A percentile compares a stretch with the other conserved stretches of the same genome.
phyloP scores from a whole-genome alignment of 192 early-diverging fungal genomes.

The Obelidium mucronatum region DNA sequence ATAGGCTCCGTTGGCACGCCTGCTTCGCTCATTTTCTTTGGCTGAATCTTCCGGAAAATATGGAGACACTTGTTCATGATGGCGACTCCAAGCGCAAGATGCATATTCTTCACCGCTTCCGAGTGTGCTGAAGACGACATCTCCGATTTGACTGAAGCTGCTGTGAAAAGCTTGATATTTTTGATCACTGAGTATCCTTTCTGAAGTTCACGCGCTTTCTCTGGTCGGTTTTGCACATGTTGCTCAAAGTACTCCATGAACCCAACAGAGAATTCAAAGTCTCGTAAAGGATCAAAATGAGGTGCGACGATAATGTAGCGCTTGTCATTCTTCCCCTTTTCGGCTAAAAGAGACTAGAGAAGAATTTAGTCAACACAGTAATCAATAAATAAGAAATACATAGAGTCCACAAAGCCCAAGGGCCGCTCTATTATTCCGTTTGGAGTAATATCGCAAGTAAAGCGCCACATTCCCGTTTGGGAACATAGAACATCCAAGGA shows the following conservation, averaged over 20 bases:
- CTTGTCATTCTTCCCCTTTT: not conserved
- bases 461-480: too few relatives aligned
- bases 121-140: not conserved
- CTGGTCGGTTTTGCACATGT: not conserved
- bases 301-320: not conserved
- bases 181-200: not conserved
- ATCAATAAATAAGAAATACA: too few relatives aligned
- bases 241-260: not conserved
- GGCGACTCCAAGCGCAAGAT: not conserved
- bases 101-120: not conserved
- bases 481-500: too few relatives aligned
- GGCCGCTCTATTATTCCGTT: too few relatives aligned
- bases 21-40: not conserved
- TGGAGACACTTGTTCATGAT: not conserved
- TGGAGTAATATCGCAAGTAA: too few relatives aligned
- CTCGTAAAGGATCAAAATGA: not conserved
- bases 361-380: not conserved
- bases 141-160: not conserved
- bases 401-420: too few relatives aligned
- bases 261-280: not conserved
- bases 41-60: not conserved
- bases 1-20: not conserved
- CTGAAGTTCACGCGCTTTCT: not conserved
- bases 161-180: not conserved
- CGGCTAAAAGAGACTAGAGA: not conserved